Percentiles rank a stretch among this genome's conserved stretches.
phyloP scores from a whole-genome alignment of 2,329 filamentous ascomycete species.

The Juglanconis sp. region DNA sequence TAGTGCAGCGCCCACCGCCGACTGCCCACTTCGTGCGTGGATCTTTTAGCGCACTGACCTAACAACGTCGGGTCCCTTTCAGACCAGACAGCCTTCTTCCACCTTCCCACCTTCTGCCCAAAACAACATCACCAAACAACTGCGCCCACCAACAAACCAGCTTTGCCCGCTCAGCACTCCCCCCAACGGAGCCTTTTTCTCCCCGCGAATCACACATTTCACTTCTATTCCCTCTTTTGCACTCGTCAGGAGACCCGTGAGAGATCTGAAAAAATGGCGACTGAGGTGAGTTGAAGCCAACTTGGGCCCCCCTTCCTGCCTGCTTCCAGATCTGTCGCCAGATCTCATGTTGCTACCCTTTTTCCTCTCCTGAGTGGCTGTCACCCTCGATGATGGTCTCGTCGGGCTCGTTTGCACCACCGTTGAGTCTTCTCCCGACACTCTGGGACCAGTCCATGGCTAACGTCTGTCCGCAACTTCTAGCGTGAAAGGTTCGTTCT shows the following conservation, averaged over 20 bases:
- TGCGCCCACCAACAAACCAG: conserved; percentile 5
- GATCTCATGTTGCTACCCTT: neutral
- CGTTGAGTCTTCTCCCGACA: neutral
- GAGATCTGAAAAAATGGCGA: conserved; percentile 26
- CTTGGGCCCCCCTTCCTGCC: neutral
- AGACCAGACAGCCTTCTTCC: conserved; percentile 6
- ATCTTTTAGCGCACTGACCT: neutral
- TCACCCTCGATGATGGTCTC: neutral
- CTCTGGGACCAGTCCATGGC: conserved; percentile 13
- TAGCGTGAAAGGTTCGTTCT: conserved; percentile 31
- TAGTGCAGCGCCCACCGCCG: neutral
- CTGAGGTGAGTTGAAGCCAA: conserved; percentile 25
- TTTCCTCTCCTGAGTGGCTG: neutral
- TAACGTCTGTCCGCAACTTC: conserved; percentile 20
- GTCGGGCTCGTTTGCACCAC: neutral
- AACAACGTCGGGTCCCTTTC: neutral
- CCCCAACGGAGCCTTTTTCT: conserved; percentile 7
- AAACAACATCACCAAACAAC: conserved; percentile 18
- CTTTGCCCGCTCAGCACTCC: conserved; percentile 2
- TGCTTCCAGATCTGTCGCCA: neutral
- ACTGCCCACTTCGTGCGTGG: neutral
- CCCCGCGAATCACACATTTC: conserved; percentile 5
- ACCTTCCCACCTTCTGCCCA: conserved; percentile 15
- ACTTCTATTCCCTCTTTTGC: conserved; percentile 15
- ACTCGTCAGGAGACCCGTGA: conserved; percentile 17